Conservation (phyloP, 1,139 yeast genomes). For the Nakaseomyces uthaithaninus region DNA sequence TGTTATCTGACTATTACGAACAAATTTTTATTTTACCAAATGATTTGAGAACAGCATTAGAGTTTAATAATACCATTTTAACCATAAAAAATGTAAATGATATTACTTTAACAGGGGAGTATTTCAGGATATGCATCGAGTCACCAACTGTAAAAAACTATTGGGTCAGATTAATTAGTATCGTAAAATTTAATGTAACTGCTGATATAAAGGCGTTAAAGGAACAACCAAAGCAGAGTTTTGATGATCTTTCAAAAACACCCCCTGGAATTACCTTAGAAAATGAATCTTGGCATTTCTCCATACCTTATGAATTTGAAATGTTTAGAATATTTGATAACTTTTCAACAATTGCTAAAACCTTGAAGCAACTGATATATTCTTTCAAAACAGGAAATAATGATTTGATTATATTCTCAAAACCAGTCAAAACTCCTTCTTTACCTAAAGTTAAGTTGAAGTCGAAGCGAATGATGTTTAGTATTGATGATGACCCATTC, state of each 20-base stretch:
- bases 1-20: constrained; percentile 24
- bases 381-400: constrained; percentile 39
- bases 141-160: constrained; percentile 42
- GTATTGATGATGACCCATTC: constrained; percentile 80
- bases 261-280: constrained; percentile 38
- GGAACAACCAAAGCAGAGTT: constrained; percentile 23
- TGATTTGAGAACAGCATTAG: constrained; percentile 43
- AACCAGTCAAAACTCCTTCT: constrained; percentile 32
- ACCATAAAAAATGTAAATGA: constrained; percentile 16
- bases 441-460: constrained; percentile 45
- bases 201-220: constrained; percentile 27
- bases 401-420: constrained; percentile 34
- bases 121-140: constrained; percentile 44
- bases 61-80: constrained; percentile 32
- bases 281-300: constrained; percentile 34
- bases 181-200: constrained; percentile 34
- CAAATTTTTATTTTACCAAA: constrained; percentile 38
- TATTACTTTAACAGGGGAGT: constrained; percentile 29
- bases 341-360: constrained; percentile 46
- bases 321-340: constrained; percentile 57
- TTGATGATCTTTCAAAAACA: constrained; percentile 35
- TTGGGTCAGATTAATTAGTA: constrained; percentile 45
- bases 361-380: constrained; percentile 46
- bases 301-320: constrained; percentile 44
- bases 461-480: constrained; percentile 41